Evolutionary conservation across 73 alveolate genomes (phyloP).

Genomic region (Paramecium octaurelia): DNA sequence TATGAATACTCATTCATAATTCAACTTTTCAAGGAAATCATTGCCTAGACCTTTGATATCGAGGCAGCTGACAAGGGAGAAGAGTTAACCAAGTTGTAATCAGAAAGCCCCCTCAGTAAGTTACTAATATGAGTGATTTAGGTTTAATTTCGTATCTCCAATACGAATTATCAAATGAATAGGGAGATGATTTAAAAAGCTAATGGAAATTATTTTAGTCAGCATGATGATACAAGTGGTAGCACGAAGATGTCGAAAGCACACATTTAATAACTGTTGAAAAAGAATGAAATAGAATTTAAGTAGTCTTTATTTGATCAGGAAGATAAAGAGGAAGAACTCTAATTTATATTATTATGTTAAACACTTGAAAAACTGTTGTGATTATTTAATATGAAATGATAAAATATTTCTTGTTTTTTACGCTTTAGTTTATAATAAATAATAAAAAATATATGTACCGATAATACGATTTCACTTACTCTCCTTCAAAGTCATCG

Average conservation of each 20-base stretch:
- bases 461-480: not conserved
- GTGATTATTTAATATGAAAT: not conserved
- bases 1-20: not conserved
- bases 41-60: slow-evolving; percentile 3
- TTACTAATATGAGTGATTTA: not conserved
- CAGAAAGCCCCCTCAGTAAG: not conserved
- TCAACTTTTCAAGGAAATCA: not conserved
- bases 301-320: slow-evolving; percentile 10
- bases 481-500: not conserved
- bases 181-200: not conserved
- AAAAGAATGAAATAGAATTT: slow-evolving; percentile 9
- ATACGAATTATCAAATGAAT: not conserved
- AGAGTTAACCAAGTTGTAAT: not conserved
- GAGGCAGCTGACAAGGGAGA: not conserved
- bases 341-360: not conserved
- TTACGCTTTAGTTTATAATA: not conserved
- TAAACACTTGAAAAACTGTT: not conserved
- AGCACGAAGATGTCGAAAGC: slow-evolving; percentile 9
- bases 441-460: not conserved
- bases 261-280: not conserved
- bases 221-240: slow-evolving; percentile 8
- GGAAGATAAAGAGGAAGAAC: slow-evolving; percentile 6
- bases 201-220: not conserved
- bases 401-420: not conserved
- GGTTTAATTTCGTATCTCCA: not conserved